These are phyloP conservation scores for Kuraishia molischiana DNA, from an alignment of 805 yeast genomes.

Conservation along the genomic window DNA sequence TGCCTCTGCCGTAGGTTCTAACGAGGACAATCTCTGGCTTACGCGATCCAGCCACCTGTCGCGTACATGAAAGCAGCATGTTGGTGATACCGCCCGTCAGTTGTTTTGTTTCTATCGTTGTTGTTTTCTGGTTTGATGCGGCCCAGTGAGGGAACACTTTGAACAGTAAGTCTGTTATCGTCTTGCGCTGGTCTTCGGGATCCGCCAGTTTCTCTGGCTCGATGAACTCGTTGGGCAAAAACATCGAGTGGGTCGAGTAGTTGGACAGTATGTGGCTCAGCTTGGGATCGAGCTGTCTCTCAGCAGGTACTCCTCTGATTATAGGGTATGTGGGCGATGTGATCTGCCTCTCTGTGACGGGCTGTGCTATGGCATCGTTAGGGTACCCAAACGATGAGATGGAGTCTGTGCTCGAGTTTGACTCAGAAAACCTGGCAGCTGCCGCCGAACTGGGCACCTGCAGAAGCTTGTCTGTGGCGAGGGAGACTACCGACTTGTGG, in stretches of 20 bases:
- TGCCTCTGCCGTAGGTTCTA: slow-evolving; percentile 69
- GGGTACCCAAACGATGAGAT: background rate
- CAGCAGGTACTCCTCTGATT: background rate
- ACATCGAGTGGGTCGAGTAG: slow-evolving; percentile 37
- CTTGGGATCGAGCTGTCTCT: background rate
- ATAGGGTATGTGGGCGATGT: background rate
- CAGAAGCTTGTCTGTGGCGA: background rate
- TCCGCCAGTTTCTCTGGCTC: slow-evolving; percentile 21
- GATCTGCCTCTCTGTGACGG: background rate
- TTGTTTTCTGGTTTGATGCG: slow-evolving; percentile 3
- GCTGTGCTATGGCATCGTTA: background rate
- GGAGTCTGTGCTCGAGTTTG: background rate
- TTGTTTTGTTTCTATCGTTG: slow-evolving; percentile 26
- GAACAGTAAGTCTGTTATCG: slow-evolving; percentile 27
- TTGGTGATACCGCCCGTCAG: slow-evolving; percentile 59
- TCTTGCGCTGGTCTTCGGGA: slow-evolving; percentile 20
- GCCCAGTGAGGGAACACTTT: slow-evolving; percentile 33
- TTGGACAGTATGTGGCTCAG: slow-evolving; percentile 8
- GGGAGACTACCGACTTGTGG: slow-evolving; percentile 1
- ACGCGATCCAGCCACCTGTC: slow-evolving; percentile 7
- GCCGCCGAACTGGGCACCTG: background rate
- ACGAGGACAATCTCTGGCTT: slow-evolving; percentile 37
- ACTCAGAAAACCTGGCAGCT: background rate
- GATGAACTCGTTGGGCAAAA: slow-evolving; percentile 33
- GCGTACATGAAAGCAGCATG: slow-evolving; percentile 41